Percentiles rank a stretch among this genome's conserved stretches.
Evolutionary conservation across 129 eudicot genomes (phyloP).

Genomic region (Arctium minus): DNA sequence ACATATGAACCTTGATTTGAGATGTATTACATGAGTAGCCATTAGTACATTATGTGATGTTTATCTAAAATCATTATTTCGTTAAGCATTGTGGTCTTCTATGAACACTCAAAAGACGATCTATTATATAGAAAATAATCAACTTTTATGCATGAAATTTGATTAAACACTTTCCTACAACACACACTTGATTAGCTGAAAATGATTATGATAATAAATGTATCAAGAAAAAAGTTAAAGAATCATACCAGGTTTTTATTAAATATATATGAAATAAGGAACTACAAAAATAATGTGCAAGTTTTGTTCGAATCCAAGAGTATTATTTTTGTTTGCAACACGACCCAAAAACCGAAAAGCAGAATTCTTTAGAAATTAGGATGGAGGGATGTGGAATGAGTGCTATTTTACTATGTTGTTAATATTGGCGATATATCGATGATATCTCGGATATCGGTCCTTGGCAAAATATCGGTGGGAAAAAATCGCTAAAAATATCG

Average conservation of each 20-base stretch:
- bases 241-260: background rate
- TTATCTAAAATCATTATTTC: background rate
- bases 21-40: background rate
- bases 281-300: background rate
- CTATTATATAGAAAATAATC: background rate
- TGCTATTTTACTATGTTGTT: too few species aligned
- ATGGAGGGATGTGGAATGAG: too few species aligned
- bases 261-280: background rate
- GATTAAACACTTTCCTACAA: background rate
- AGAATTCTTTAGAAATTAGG: too few species aligned
- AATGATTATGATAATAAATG: background rate
- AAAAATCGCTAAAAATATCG: too few species aligned
- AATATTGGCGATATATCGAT: too few species aligned
- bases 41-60: background rate
- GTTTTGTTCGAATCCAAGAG: background rate
- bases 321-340: too few species aligned
- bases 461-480: too few species aligned
- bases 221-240: background rate
- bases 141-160: background rate
- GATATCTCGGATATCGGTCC: too few species aligned
- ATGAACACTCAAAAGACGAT: background rate
- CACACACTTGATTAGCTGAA: background rate
- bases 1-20: background rate
- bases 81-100: background rate
- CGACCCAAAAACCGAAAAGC: too few species aligned